phyloP scores from a whole-genome alignment of 2,329 filamentous ascomycete genomes.

The Akanthomyces uredinophilus region DNA sequence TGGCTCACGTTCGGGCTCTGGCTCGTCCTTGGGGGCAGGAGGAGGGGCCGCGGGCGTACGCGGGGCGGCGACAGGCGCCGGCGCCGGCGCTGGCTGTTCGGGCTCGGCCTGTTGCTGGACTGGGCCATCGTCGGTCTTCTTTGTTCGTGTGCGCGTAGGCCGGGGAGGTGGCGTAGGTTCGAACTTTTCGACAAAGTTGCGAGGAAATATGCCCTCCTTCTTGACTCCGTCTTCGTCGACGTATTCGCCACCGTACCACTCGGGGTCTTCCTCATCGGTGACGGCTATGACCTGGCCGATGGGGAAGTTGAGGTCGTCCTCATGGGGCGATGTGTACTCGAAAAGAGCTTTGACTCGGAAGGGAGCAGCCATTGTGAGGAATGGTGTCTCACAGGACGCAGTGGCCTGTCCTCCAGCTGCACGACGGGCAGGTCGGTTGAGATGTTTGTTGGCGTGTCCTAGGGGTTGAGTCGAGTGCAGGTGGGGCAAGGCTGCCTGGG shows the following conservation, averaged over 20 bases:
- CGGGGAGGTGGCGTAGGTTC: slow-evolving; percentile 87
- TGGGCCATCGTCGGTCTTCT: slow-evolving; percentile 39
- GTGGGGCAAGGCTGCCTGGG: slow-evolving; percentile 11
- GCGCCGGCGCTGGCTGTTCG: slow-evolving; percentile 21
- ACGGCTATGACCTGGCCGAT: slow-evolving; percentile 89
- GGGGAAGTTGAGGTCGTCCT: slow-evolving; percentile 87
- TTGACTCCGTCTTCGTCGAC: slow-evolving; percentile 67
- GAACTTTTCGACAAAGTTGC: slow-evolving; percentile 96
- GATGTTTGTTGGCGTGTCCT: slow-evolving; percentile 15
- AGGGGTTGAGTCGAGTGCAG: slow-evolving; percentile 6
- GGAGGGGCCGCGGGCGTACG: slow-evolving; percentile 25
- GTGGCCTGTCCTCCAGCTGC: slow-evolving; percentile 5
- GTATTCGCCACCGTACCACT: slow-evolving; percentile 93
- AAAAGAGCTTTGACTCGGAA: slow-evolving; percentile 96
- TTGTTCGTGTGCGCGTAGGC: slow-evolving; percentile 67
- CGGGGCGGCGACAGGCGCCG: slow-evolving; percentile 16
- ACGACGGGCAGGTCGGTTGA: slow-evolving; percentile 4
- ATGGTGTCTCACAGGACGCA: slow-evolving; percentile 19
- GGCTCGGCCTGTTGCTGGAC: slow-evolving; percentile 23
- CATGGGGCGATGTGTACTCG: slow-evolving; percentile 88
- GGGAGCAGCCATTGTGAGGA: slow-evolving; percentile 60
- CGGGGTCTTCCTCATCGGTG: slow-evolving; percentile 83
- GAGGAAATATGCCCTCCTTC: slow-evolving; percentile 83
- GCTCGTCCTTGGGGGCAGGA: slow-evolving; percentile 27
- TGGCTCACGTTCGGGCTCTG: slow-evolving; percentile 26